A percentile compares a stretch with the other conserved stretches of the same genome.
Conservation (phyloP, 257 asterid genomes). For the Cordia subcordata region DNA sequence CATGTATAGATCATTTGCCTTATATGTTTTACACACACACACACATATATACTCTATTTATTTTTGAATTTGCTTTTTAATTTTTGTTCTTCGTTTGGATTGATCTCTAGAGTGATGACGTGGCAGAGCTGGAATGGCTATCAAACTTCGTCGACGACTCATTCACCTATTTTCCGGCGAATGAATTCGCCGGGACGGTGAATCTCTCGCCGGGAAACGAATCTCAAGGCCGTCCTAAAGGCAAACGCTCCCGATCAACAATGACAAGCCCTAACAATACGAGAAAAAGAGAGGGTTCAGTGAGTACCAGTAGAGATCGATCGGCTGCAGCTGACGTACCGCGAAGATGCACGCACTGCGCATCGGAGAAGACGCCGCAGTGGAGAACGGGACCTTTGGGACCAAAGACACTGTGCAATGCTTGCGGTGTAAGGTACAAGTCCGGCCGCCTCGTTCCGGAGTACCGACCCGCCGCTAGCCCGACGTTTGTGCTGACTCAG, state of each 20-base stretch:
- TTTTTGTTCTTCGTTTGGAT: background rate
- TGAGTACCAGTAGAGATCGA: conserved; percentile 15
- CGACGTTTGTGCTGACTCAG: conserved; percentile 77
- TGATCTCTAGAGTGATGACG: conserved; percentile 43
- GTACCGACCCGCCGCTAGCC: conserved; percentile 84
- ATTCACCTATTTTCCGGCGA: conserved; percentile 39
- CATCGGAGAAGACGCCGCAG: conserved; percentile 82
- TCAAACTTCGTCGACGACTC: conserved; percentile 71
- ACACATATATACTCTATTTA: too few species aligned
- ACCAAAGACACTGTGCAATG: conserved; percentile 78
- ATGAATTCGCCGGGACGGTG: conserved; percentile 26
- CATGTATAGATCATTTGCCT: too few species aligned
- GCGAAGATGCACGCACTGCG: conserved; percentile 73
- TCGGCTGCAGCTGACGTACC: conserved; percentile 19
- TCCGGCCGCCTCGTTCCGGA: conserved; percentile 79
- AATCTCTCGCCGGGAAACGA: conserved; percentile 14
- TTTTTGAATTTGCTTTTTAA: background rate
- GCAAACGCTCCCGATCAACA: conserved; percentile 42
- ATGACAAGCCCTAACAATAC: conserved; percentile 2
- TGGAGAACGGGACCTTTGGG: conserved; percentile 86
- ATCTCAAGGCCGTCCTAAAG: conserved; percentile 33
- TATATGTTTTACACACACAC: too few species aligned
- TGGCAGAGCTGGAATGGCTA: conserved; percentile 76
- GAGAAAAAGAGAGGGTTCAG: conserved; percentile 13
- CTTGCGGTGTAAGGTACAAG: conserved; percentile 78